These are phyloP conservation scores for Seiridium cupressi DNA, from an alignment of 2,329 filamentous ascomycete species.

Conservation along the genomic window DNA sequence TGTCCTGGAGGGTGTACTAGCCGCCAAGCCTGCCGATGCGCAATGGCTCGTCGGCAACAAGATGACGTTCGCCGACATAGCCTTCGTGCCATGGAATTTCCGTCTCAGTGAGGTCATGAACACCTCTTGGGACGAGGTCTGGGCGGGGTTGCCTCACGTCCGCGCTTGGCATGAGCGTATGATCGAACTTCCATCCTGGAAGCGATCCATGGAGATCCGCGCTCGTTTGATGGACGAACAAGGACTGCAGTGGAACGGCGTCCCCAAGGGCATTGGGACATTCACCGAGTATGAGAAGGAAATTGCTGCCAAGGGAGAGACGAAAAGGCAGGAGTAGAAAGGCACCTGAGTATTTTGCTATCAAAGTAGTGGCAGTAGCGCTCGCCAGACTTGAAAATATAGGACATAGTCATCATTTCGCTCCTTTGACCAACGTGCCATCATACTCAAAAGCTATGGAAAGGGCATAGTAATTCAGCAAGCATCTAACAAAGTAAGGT, in stretches of 20 bases:
- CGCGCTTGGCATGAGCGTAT: slow-evolving; percentile 35
- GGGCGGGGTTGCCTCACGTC: slow-evolving; percentile 22
- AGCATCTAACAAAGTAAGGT: no score
- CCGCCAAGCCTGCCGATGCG: slow-evolving; percentile 17
- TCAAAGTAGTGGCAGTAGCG: no score
- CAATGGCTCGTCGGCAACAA: slow-evolving; percentile 18
- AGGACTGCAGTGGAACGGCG: slow-evolving; percentile 31
- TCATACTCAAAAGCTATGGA: no score
- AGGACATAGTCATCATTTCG: no score
- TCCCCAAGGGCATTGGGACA: slow-evolving; percentile 31
- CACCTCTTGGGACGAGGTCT: slow-evolving; percentile 21
- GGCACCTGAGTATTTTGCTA: no score
- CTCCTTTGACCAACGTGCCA: no score
- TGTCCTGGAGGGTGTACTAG: slow-evolving; percentile 39
- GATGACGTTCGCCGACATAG: slow-evolving; percentile 17
- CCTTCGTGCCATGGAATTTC: slow-evolving; percentile 15
- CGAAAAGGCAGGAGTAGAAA: no score
- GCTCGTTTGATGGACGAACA: slow-evolving; percentile 34
- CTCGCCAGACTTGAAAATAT: no score
- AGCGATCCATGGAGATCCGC: slow-evolving; percentile 27
- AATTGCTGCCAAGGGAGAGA: slow-evolving; percentile 13
- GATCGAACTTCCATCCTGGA: slow-evolving; percentile 29
- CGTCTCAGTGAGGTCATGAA: slow-evolving; percentile 13
- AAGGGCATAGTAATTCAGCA: no score
- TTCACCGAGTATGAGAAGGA: slow-evolving; percentile 26